Evolutionary conservation across 306 rosid species (phyloP), one percentile per base, ranked within the genome.

Genomic region (Cucurbita pepo): DNA sequence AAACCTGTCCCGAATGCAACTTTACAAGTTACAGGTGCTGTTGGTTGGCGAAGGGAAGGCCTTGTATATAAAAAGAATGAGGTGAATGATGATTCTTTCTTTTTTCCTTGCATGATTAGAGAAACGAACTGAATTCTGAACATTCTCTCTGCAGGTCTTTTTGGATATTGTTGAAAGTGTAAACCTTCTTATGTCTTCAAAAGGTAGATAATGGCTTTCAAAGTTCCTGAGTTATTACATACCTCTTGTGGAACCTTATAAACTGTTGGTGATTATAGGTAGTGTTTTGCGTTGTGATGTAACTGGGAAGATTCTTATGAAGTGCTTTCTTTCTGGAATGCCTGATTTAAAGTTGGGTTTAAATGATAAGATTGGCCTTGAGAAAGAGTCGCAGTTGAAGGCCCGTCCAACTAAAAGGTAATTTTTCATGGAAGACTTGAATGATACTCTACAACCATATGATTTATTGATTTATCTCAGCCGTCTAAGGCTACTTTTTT

Each of bases 21-120:
- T 52, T 87, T 91, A 79, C 96, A 91, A 91, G 97, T 91, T 75
- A 91, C 97, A 0, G 96, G 97, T 44, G 96, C 97, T 75, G 95
- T 91, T 85, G 95, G 97, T 81, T 89, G 97, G 96, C 87, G 95
- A 74, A 88, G 96, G 84, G 97, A 91, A 80, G 97, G 97, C 79
- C 97, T 89, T 74, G 84, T 50, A 47, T 91, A 91, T 81, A 91
- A 91, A 84, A 91, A 91, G 85, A 91, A 91, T 69, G 92, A 91
- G 90, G 95, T 88, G 79, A 77, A 21, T 43, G 52, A 43, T 54
- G 55, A 57, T 62, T 40, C 73, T 45, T 70, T 52, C 45, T 63
- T 12, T 43, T 22, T n/a, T 8, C 69, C 55, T 69, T 16, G 67
- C 66, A 36, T 78, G 44, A 41, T 55, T 78, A 67, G 37, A 47